A percentile compares a stretch with the other conserved stretches of the same genome.
Evolutionary conservation across 2,329 filamentous ascomycete genomes (phyloP).

Genomic region (Aureobasidium sp.): DNA sequence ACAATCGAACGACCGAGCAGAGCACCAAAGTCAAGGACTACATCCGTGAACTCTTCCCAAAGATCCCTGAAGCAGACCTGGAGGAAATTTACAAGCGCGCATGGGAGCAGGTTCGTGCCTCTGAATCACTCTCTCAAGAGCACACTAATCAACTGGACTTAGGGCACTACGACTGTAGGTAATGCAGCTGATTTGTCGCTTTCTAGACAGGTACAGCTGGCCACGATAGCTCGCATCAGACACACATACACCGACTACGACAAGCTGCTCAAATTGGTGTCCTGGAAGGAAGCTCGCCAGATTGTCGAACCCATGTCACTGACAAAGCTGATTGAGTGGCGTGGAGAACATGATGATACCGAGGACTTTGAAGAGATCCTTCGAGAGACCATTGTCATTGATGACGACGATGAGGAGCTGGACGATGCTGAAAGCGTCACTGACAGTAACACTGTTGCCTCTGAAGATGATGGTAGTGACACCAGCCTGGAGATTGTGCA

Average conservation of each 20-base stretch:
- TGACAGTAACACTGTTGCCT: neutral
- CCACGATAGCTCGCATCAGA: slow-evolving; percentile 55
- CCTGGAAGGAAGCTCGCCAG: slow-evolving; percentile 48
- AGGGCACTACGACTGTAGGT: slow-evolving; percentile 52
- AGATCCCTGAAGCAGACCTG: slow-evolving; percentile 53
- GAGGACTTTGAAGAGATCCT: slow-evolving; percentile 55
- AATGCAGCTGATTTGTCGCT: slow-evolving; percentile 48
- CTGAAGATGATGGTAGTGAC: slow-evolving; percentile 10
- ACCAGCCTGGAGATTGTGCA: slow-evolving; percentile 11
- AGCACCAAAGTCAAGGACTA: slow-evolving; percentile 48
- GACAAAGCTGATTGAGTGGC: slow-evolving; percentile 54
- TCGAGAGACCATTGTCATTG: slow-evolving; percentile 57
- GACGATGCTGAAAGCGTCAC: slow-evolving; percentile 10
- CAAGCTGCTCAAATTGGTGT: slow-evolving; percentile 44
- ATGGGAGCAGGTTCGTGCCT: slow-evolving; percentile 47
- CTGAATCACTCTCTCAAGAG: neutral
- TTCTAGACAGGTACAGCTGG: slow-evolving; percentile 52
- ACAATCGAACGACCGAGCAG: slow-evolving; percentile 25
- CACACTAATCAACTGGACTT: slow-evolving; percentile 21
- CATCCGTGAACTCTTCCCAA: slow-evolving; percentile 56
- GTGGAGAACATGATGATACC: slow-evolving; percentile 49
- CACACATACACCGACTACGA: slow-evolving; percentile 59
- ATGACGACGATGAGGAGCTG: slow-evolving; percentile 49
- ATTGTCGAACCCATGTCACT: slow-evolving; percentile 50
- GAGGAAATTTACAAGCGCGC: slow-evolving; percentile 53